phyloP scores from a whole-genome alignment of 352 stramenopile genomes.

The Pythium plurisporium region DNA sequence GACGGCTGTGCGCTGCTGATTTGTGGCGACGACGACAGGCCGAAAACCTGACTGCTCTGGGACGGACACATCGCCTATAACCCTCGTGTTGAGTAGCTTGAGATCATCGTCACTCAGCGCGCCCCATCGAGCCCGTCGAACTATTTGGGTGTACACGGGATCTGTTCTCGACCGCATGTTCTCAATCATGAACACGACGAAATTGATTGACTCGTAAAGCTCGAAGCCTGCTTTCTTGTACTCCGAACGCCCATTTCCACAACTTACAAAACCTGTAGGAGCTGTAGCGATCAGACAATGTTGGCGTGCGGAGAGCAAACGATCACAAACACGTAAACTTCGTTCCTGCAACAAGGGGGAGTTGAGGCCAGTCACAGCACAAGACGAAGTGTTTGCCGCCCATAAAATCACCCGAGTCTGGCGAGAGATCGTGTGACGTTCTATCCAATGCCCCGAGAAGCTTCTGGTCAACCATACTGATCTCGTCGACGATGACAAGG shows the following conservation, averaged over 20 bases:
- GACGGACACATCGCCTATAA: not conserved
- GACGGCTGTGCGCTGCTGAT: not conserved
- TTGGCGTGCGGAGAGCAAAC: not conserved
- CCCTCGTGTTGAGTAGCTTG: not conserved
- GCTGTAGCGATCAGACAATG: not conserved
- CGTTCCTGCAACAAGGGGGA: constrained; percentile 10
- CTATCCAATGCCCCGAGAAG: constrained; percentile 16
- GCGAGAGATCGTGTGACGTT: not conserved
- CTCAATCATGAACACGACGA: constrained; percentile 22
- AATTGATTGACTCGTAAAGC: constrained; percentile 19
- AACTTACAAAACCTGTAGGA: not conserved
- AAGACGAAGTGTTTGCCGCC: constrained; percentile 23
- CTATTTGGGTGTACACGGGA: constrained; percentile 7
- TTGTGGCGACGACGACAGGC: not conserved
- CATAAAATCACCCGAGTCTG: constrained; percentile 13
- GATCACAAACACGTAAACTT: constrained; percentile 13
- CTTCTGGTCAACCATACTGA: constrained; percentile 22
- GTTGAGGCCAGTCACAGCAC: constrained; percentile 20
- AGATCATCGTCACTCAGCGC: not conserved
- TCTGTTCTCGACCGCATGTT: constrained; percentile 17
- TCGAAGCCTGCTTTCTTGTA: constrained; percentile 13
- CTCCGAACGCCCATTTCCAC: not conserved
- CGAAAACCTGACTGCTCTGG: not conserved
- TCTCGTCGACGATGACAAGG: constrained; percentile 24
- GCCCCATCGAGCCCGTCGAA: constrained; percentile 13